A percentile compares a stretch with the other conserved stretches of the same genome.
Evolutionary conservation across 2,329 filamentous ascomycete genomes (phyloP).

Genomic region (Aspergillus thermomutatus): DNA sequence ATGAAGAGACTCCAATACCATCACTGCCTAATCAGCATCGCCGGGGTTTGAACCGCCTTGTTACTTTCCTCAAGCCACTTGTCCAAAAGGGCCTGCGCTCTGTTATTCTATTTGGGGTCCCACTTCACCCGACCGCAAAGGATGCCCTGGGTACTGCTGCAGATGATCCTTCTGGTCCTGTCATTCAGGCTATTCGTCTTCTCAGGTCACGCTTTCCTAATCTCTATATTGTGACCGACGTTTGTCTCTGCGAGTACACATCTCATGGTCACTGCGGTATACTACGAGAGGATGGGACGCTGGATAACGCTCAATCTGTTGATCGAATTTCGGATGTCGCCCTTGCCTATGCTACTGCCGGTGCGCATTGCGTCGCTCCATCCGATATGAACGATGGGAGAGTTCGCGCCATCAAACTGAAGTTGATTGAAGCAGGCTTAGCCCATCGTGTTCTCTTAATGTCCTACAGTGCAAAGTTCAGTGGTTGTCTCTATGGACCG

Average conservation of each 20-base stretch:
- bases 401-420: conserved; percentile 95
- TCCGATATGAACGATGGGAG: conserved; percentile 99
- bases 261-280: conserved; percentile 98
- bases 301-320: conserved; percentile 91
- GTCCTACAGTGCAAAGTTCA: conserved; percentile 98
- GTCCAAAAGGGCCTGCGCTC: conserved; percentile 86
- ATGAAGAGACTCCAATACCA: conserved; percentile 86
- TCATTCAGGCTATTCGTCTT: conserved; percentile 81
- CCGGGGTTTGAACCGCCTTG: conserved; percentile 79
- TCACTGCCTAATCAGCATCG: conserved; percentile 89
- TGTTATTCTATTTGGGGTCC: conserved; percentile 94
- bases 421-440: conserved; percentile 91
- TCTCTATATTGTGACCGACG: conserved; percentile 86
- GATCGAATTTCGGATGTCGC: conserved; percentile 97
- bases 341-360: conserved; percentile 91
- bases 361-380: conserved; percentile 93
- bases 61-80: conserved; percentile 80
- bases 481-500: conserved; percentile 90
- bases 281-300: conserved; percentile 81
- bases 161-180: conserved; percentile 88
- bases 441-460: conserved; percentile 89
- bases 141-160: conserved; percentile 88
- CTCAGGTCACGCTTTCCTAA: conserved; percentile 82
- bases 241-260: conserved; percentile 98
- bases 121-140: conserved; percentile 74